A percentile compares a stretch with the other conserved stretches of the same genome.
These are phyloP conservation scores for Microthyrium microscopicum DNA, from an alignment of 2,329 filamentous ascomycete genomes.

Conservation along the genomic window DNA sequence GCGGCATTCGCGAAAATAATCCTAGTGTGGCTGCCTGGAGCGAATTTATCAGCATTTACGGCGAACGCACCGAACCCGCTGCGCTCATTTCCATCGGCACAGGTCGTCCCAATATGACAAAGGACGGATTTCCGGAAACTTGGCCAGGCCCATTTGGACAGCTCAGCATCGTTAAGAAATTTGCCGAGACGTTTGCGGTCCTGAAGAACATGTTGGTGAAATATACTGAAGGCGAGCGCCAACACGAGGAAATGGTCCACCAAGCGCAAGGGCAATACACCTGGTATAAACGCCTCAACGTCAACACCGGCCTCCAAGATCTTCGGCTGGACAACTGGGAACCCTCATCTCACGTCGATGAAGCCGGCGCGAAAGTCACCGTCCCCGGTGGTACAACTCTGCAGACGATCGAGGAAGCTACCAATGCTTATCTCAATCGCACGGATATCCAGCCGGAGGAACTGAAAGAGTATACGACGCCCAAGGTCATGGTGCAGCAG, in stretches of 20 bases:
- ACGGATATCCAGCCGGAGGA: conserved; percentile 16
- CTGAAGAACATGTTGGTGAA: conserved; percentile 34
- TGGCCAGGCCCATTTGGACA: conserved; percentile 30
- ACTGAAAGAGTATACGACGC: conserved; percentile 22
- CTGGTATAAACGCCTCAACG: conserved; percentile 35
- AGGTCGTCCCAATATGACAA: conserved; percentile 25
- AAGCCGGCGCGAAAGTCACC: conserved; percentile 6
- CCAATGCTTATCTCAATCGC: conserved; percentile 23
- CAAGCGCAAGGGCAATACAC: conserved; percentile 30
- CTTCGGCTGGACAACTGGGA: conserved; percentile 32
- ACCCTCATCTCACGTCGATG: conserved; percentile 14
- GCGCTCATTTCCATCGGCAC: conserved; percentile 30
- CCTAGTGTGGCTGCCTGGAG: conserved; percentile 29
- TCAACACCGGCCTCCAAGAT: conserved; percentile 26
- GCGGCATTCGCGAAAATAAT: conserved; percentile 34
- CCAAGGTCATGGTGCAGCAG: conserved; percentile 27
- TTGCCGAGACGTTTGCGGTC: conserved; percentile 31
- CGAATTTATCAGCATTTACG: conserved; percentile 30
- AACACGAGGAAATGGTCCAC: conserved; percentile 29
- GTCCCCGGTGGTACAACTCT: conserved; percentile 27
- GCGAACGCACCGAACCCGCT: conserved; percentile 25
- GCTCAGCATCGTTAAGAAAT: conserved; percentile 24
- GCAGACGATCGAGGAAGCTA: conserved; percentile 27
- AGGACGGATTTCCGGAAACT: conserved; percentile 29
- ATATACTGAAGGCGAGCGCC: conserved; percentile 33